Evolutionary conservation across 2,329 filamentous ascomycete genomes (phyloP).

Genomic region (Blumeriella jaapii): DNA sequence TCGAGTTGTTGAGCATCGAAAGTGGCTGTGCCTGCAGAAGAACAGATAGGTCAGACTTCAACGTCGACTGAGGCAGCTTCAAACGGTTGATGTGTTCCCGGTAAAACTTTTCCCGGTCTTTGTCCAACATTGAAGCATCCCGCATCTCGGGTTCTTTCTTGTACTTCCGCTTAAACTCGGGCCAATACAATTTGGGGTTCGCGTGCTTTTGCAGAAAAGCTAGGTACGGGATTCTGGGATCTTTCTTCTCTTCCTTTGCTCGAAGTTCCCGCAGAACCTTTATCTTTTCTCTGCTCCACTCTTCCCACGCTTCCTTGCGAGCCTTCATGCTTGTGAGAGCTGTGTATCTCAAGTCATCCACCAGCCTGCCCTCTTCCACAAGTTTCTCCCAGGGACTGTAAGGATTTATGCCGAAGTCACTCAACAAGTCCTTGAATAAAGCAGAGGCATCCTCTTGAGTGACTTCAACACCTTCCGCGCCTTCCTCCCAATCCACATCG

Average conservation of each 20-base stretch:
- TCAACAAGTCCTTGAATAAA: conserved; percentile 75
- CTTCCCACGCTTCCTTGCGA: conserved; percentile 71
- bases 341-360: conserved; percentile 81
- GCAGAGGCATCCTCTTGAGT: conserved; percentile 65
- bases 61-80: conserved; percentile 51
- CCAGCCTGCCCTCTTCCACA: conserved; percentile 67
- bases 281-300: conserved; percentile 73
- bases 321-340: conserved; percentile 70
- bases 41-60: conserved; percentile 57
- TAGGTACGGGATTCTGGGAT: conserved; percentile 75
- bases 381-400: conserved; percentile 89
- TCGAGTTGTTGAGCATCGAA: conserved; percentile 46
- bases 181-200: conserved; percentile 90
- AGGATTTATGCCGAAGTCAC: conserved; percentile 72
- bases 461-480: conserved; percentile 56
- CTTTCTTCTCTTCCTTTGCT: conserved; percentile 65
- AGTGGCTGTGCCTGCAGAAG: conserved; percentile 52
- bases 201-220: conserved; percentile 71
- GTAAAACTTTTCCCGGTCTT: conserved; percentile 70
- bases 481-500: conserved; percentile 54
- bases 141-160: conserved; percentile 74
- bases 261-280: conserved; percentile 59
- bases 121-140: conserved; percentile 57
- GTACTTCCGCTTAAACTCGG: conserved; percentile 88
- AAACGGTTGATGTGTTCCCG: conserved; percentile 60